Base-by-base conservation (phyloP, 345 rosid species). In the Dipteronia sinensis region DNA sequence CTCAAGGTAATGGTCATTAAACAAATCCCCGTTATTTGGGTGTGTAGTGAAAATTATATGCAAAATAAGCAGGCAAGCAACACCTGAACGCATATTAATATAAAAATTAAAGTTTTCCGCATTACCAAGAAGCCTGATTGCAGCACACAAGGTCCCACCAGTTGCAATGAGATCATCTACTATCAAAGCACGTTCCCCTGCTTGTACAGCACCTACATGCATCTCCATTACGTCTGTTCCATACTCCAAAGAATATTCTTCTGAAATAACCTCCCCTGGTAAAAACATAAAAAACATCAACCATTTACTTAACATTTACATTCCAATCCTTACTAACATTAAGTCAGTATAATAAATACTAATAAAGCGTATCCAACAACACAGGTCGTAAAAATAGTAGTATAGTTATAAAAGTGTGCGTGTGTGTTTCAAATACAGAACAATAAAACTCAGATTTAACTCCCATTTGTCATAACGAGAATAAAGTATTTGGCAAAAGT, bases 161-260 rank as follows among this genome's bases (percentile, higher is more conserved):
- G 99, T 96, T 55, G 99, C 99, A 83, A 96, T 86, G 64, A 96
- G 98, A 80, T 96, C 99, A 73, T 96, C 99, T 4, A 94, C 85
- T 16, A 96, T 85, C 82, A 96, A 82, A 65, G 94, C 98, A 65
- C 88, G 93, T 66, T 96, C 99, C 71, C 98, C 98, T 7, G 85
- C 88, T 86, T 94, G 86, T 49, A 96, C 98, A 4, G 98, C 99
- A 78, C 98, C 99, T 20, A 89, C 98, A 86, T 96, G 98, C 99
- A 96, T 96, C 88, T 94, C 99, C 66, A 96, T 94, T 73, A 11
- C 87, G 77, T 96, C 98, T 73, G 87, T 96, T 84, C 99, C 99
- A 86, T 96, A 96, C 87, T 96, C 99, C 89, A 96, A 85, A 1
- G 97, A 85, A 77, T 94, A 94, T 85, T 96, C 98, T 82, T 94